A percentile compares a stretch with the other conserved stretches of the same genome.
Conservation (phyloP, 73 alveolate genomes). For the Stentor roeselii region DNA sequence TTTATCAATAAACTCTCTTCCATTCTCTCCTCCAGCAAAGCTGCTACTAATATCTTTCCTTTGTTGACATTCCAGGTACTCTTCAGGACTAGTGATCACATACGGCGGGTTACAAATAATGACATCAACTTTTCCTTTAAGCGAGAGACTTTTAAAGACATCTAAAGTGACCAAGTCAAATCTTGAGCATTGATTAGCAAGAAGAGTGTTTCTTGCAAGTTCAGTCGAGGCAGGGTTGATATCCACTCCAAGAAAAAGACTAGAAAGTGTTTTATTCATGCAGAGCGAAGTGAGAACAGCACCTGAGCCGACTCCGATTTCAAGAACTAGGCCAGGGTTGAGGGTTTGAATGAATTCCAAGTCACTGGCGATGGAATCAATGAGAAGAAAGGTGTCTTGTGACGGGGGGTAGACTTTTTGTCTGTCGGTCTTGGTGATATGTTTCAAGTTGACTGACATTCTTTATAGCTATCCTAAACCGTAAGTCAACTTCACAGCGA, state of each 20-base stretch:
- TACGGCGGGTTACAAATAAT: conserved; percentile 28
- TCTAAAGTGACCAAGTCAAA: background rate
- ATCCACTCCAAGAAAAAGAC: conserved; percentile 12
- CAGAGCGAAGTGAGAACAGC: conserved; percentile 14
- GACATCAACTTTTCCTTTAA: conserved; percentile 10
- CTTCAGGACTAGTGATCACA: conserved; percentile 27
- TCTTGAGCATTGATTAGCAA: background rate
- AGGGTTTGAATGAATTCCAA: background rate
- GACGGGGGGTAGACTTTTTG: conserved; percentile 30
- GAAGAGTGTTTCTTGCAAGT: background rate
- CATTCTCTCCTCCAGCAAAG: conserved; percentile 30
- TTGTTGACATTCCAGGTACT: conserved; percentile 17
- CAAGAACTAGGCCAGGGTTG: background rate
- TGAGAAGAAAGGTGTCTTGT: background rate
- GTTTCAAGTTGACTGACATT: conserved; percentile 15
- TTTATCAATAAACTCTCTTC: conserved; percentile 23
- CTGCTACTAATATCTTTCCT: conserved; percentile 18
- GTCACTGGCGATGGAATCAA: conserved; percentile 25
- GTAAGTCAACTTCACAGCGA: conserved; percentile 30
- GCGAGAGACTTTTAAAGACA: background rate
- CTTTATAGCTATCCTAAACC: too few relatives aligned
- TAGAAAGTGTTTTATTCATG: background rate
- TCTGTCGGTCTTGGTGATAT: conserved; percentile 8
- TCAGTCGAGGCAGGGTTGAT: conserved; percentile 10
- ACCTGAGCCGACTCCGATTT: conserved; percentile 30